Conservation (phyloP, 2,329 filamentous ascomycete species). For the Cladophialophora bantiana region DNA sequence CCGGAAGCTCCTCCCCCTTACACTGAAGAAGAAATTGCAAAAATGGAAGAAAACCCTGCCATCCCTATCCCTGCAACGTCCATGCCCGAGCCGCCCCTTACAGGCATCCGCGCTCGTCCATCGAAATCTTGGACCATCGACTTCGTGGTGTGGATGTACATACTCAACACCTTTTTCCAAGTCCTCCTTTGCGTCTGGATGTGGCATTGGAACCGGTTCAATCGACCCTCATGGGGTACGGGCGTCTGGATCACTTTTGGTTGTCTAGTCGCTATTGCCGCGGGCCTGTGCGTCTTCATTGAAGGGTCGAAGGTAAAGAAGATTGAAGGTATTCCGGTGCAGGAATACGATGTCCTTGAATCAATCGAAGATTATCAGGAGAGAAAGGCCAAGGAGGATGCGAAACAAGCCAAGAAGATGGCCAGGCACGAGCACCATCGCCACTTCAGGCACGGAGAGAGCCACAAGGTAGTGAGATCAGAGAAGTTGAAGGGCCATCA, state of each 20-base stretch:
- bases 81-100: slow-evolving; percentile 72
- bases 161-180: slow-evolving; percentile 81
- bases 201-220: slow-evolving; percentile 78
- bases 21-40: slow-evolving; percentile 59
- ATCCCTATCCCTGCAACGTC: slow-evolving; percentile 70
- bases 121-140: slow-evolving; percentile 79
- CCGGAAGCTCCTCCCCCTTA: slow-evolving; percentile 35
- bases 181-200: slow-evolving; percentile 76
- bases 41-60: slow-evolving; percentile 55
- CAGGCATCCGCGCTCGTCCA: slow-evolving; percentile 71
- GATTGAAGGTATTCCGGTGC: slow-evolving; percentile 73
- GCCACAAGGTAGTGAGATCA: slow-evolving; percentile 27
- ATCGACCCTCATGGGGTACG: slow-evolving; percentile 79
- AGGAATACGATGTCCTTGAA: slow-evolving; percentile 57
- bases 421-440: slow-evolving; percentile 25
- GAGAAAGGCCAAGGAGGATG: slow-evolving; percentile 37
- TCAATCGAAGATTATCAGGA: slow-evolving; percentile 41
- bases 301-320: slow-evolving; percentile 76
- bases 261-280: slow-evolving; percentile 71
- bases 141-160: slow-evolving; percentile 78
- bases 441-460: slow-evolving; percentile 20
- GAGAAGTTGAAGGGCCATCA: slow-evolving; percentile 39
- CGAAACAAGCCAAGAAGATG: slow-evolving; percentile 36
- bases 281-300: slow-evolving; percentile 72
- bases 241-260: slow-evolving; percentile 79